These are phyloP conservation scores for Umbilicus rupestris DNA, from an alignment of 164 flowering plant species.

Conservation along the genomic window DNA sequence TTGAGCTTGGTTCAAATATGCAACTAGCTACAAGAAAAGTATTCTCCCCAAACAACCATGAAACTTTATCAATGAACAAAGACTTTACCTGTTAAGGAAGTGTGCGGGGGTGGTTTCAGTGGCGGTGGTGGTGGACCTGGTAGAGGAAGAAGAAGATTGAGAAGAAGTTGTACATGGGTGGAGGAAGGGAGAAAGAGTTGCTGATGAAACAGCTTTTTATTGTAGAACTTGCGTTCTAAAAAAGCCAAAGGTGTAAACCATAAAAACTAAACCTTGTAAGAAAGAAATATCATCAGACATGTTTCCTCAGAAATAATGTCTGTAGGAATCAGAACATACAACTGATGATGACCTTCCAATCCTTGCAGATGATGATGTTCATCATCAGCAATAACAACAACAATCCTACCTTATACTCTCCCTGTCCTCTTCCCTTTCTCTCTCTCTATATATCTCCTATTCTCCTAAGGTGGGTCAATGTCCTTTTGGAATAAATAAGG, in stretches of 20 bases:
- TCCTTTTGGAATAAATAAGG: slow-evolving; percentile 11
- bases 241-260: slow-evolving; percentile 21
- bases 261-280: slow-evolving; percentile 19
- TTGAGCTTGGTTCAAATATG: not conserved
- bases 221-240: not conserved
- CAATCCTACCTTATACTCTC: slow-evolving; percentile 4
- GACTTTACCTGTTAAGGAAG: slow-evolving; percentile 13
- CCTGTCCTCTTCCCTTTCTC: slow-evolving; percentile 12
- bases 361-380: slow-evolving; percentile 6
- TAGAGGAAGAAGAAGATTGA: slow-evolving; percentile 6
- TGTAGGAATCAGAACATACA: slow-evolving; percentile 18
- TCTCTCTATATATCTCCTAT: slow-evolving; percentile 12
- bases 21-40: not conserved
- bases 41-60: not conserved
- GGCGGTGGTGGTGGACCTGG: slow-evolving; percentile 8
- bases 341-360: slow-evolving; percentile 22
- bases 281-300: slow-evolving; percentile 15
- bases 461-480: slow-evolving; percentile 30
- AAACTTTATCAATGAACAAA: not conserved
- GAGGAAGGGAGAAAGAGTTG: not conserved
- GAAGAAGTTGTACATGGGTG: not conserved
- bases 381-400: slow-evolving; percentile 8
- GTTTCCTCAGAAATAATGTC: slow-evolving; percentile 15
- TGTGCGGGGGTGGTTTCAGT: slow-evolving; percentile 6
- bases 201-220: not conserved